These are phyloP conservation scores for Fusarium udum DNA, from an alignment of 2,329 filamentous ascomycete genomes.

Conservation along the genomic window DNA sequence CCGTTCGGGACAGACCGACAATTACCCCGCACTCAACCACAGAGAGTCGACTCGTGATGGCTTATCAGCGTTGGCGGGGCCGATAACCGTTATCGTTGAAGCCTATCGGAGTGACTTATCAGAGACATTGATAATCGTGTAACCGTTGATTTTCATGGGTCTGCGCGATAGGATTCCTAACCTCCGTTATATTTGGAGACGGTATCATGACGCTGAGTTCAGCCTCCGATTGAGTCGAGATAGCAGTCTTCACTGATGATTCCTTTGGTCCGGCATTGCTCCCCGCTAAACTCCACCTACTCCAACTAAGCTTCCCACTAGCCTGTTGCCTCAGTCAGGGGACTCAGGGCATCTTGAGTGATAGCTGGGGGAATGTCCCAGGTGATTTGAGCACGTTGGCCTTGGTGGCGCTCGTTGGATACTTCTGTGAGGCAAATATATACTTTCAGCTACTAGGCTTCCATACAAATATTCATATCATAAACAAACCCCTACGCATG, in stretches of 20 bases:
- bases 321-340: too few species aligned
- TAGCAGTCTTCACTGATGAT: neutral
- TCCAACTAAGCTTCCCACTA: neutral
- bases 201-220: rapidly evolving
- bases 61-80: constrained; percentile 18
- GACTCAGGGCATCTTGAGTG: neutral
- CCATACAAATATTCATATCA: too few species aligned
- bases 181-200: too few species aligned
- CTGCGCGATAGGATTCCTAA: neutral
- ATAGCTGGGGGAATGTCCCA: rapidly evolving
- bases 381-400: rapidly evolving
- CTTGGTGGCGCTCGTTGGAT: rapidly evolving
- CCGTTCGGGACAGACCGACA: constrained; percentile 28
- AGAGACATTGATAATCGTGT: neutral
- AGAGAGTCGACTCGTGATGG: constrained; percentile 17
- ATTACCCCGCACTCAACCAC: constrained; percentile 26
- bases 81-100: neutral
- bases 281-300: neutral
- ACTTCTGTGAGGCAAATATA: neutral
- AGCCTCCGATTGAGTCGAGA: neutral
- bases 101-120: neutral
- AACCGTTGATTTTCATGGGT: neutral
- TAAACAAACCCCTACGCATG: neutral
- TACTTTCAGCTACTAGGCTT: too few species aligned
- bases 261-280: neutral